These are phyloP conservation scores for Bacterosira constricta DNA, from an alignment of 108 stramenopile species.

Conservation along the genomic window DNA sequence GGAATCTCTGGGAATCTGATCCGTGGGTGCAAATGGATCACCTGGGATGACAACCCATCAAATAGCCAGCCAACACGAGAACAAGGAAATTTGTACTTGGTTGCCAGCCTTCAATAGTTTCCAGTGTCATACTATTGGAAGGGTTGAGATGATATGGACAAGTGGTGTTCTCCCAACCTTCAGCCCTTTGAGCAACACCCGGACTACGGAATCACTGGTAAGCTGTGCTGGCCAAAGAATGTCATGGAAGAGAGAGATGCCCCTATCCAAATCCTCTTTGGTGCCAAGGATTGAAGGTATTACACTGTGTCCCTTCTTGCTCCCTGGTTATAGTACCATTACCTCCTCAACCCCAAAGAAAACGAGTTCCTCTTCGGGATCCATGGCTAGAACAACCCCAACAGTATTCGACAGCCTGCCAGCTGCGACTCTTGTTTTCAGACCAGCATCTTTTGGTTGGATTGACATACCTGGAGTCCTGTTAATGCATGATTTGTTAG, in stretches of 20 bases:
- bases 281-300: slow-evolving; percentile 11
- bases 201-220: not conserved
- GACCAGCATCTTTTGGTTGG: too few species aligned
- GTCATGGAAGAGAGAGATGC: slow-evolving; percentile 21
- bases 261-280: slow-evolving; percentile 20
- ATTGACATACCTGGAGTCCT: too few species aligned
- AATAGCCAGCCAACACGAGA: not conserved
- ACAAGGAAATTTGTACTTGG: slow-evolving; percentile 3
- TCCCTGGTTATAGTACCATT: not conserved
- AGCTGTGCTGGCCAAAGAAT: slow-evolving; percentile 13
- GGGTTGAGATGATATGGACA: not conserved
- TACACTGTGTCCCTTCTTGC: not conserved
- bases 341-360: not conserved
- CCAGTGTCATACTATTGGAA: not conserved
- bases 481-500: too few species aligned
- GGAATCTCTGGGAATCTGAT: too few species aligned
- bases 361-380: slow-evolving; percentile 5
- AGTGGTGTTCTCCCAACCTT: not conserved
- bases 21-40: too few species aligned
- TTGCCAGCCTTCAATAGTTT: too few species aligned
- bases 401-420: not conserved
- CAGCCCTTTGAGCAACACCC: not conserved
- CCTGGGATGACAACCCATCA: too few species aligned
- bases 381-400: not conserved
- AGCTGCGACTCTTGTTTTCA: not conserved